Percentiles rank a stretch among this genome's conserved stretches.
These are phyloP conservation scores for Neofusicoccum umdonicola DNA, from an alignment of 2,329 filamentous ascomycete genomes.

Conservation along the genomic window DNA sequence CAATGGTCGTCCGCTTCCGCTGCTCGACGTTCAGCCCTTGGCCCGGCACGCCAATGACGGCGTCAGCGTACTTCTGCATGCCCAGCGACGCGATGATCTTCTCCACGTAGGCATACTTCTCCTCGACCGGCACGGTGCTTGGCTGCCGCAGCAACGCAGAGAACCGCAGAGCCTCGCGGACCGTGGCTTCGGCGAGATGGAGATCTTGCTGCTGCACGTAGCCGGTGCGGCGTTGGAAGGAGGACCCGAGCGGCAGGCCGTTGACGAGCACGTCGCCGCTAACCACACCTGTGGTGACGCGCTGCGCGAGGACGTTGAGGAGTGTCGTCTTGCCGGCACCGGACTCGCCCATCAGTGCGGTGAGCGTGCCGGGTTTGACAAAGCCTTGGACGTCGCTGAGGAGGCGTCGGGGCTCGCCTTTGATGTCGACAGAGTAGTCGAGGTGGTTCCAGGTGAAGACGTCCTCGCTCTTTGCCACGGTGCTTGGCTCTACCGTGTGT, in stretches of 20 bases:
- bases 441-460: slow-evolving; percentile 68
- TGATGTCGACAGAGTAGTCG: slow-evolving; percentile 51
- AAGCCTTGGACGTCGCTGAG: slow-evolving; percentile 55
- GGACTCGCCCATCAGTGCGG: slow-evolving; percentile 41
- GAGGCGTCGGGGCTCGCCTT: slow-evolving; percentile 50
- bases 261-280: slow-evolving; percentile 40
- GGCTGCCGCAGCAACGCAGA: slow-evolving; percentile 49
- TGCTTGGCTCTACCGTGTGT: not conserved
- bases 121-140: slow-evolving; percentile 50
- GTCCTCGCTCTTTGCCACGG: slow-evolving; percentile 20
- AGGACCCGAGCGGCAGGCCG: slow-evolving; percentile 32
- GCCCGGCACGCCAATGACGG: slow-evolving; percentile 62
- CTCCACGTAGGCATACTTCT: slow-evolving; percentile 63
- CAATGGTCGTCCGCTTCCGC: slow-evolving; percentile 68
- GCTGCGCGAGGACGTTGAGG: slow-evolving; percentile 35
- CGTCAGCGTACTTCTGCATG: slow-evolving; percentile 66
- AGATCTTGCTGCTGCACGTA: slow-evolving; percentile 56
- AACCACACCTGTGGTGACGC: slow-evolving; percentile 37
- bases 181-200: slow-evolving; percentile 39
- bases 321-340: slow-evolving; percentile 41
- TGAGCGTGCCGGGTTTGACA: slow-evolving; percentile 57
- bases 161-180: slow-evolving; percentile 36
- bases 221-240: slow-evolving; percentile 39
- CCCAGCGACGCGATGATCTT: slow-evolving; percentile 65
- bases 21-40: slow-evolving; percentile 66